These are phyloP conservation scores for Chrysoporthe austroafricana DNA, from an alignment of 2,329 filamentous ascomycete genomes.

Conservation along the genomic window DNA sequence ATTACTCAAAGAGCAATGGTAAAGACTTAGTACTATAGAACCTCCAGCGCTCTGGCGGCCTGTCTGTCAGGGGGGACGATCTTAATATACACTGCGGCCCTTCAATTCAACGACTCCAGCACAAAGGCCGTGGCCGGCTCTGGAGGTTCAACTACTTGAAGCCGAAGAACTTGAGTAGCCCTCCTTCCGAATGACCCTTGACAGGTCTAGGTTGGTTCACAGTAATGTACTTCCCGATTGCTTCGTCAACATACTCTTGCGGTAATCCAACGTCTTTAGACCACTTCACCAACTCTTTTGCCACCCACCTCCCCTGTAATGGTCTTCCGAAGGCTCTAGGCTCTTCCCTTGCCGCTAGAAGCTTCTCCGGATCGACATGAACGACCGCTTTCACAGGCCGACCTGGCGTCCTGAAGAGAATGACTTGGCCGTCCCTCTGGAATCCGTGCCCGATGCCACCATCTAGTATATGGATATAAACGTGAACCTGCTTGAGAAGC, in stretches of 20 bases:
- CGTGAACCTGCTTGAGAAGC: slow-evolving; percentile 3
- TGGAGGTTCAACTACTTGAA: neutral
- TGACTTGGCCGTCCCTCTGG: neutral
- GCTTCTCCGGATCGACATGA: slow-evolving; percentile 9
- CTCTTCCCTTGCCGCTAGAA: neutral
- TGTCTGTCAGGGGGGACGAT: too few species aligned
- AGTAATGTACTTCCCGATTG: neutral
- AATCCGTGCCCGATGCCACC: slow-evolving; percentile 3
- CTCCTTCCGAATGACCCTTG: neutral
- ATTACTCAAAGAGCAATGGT: too few species aligned
- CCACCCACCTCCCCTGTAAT: slow-evolving; percentile 3
- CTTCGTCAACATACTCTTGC: slow-evolving; percentile 1
- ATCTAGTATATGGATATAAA: slow-evolving; percentile 8
- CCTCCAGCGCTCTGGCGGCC: too few species aligned
- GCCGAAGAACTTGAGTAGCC: neutral
- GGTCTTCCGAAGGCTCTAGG: neutral
- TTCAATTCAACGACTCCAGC: too few species aligned
- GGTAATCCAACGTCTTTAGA: neutral
- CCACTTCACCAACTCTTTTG: slow-evolving; percentile 10
- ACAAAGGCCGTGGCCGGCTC: neutral
- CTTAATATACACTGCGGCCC: too few species aligned
- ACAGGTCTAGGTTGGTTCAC: neutral
- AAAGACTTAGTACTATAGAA: too few species aligned
- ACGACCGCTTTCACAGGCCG: slow-evolving; percentile 4
- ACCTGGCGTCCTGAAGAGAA: neutral